These are phyloP conservation scores for Aureobasidium pullulans DNA, from an alignment of 2,329 filamentous ascomycete species.

Conservation along the genomic window DNA sequence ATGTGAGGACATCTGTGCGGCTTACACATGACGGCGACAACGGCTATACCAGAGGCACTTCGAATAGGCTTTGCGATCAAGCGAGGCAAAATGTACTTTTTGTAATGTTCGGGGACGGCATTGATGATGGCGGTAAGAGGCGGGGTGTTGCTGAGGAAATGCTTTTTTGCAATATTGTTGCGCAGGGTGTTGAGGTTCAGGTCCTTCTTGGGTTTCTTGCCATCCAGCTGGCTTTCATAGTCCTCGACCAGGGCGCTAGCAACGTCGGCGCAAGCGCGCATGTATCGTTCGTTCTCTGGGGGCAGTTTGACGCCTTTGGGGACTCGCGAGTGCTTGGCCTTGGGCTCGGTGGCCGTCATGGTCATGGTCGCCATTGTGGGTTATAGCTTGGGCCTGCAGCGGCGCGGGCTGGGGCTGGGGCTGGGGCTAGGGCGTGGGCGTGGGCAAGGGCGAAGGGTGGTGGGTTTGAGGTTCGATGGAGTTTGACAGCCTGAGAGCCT, in stretches of 20 bases:
- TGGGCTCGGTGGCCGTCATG: constrained; percentile 49
- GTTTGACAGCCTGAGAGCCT: no score
- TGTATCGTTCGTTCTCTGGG: constrained; percentile 88
- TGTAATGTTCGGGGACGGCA: constrained; percentile 98
- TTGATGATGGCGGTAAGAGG: constrained; percentile 95
- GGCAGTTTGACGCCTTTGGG: constrained; percentile 69
- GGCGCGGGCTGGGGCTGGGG: not conserved
- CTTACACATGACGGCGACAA: constrained; percentile 99
- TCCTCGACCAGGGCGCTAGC: constrained; percentile 91
- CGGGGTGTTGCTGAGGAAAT: constrained; percentile 78
- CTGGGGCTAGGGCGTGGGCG: not conserved
- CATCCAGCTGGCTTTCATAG: constrained; percentile 72
- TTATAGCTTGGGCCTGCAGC: not conserved
- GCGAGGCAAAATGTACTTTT: constrained; percentile 96
- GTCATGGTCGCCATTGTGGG: constrained; percentile 55
- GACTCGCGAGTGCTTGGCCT: constrained; percentile 42
- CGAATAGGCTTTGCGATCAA: constrained; percentile 94
- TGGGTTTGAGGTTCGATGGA: no score
- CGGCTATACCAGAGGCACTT: constrained; percentile 92
- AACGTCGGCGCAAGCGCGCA: constrained; percentile 92
- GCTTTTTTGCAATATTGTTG: constrained; percentile 84
- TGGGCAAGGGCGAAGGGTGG: no score
- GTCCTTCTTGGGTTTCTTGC: constrained; percentile 67
- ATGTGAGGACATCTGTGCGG: constrained; percentile 97
- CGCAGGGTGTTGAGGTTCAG: constrained; percentile 88